These are phyloP conservation scores for Pyrenula massariospora DNA, from an alignment of 495 filamentous ascomycete genomes.

Conservation along the genomic window DNA sequence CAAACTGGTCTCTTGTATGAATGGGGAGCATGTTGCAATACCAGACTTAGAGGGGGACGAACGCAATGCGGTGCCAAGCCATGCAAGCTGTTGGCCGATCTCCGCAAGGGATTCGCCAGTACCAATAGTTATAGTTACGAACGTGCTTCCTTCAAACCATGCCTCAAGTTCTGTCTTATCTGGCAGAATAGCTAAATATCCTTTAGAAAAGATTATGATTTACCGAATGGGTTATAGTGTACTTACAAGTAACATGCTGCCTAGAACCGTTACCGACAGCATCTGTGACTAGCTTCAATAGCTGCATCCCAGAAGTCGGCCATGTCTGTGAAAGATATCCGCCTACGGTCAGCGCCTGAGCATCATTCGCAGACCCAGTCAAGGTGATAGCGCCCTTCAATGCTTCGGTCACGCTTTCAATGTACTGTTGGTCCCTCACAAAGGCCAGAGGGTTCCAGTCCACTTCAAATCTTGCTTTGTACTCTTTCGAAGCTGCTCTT, in stretches of 20 bases:
- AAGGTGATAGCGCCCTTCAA: constrained; percentile 16
- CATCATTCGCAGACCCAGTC: constrained; percentile 13
- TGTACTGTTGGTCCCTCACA: constrained; percentile 13
- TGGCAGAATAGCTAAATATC: neutral
- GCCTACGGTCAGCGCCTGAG: constrained; percentile 17
- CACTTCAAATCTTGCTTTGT: constrained; percentile 2
- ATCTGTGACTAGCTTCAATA: constrained; percentile 10
- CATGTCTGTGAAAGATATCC: constrained; percentile 21
- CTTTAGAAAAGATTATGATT: neutral
- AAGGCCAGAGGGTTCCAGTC: constrained; percentile 16
- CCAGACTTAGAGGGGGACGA: constrained; percentile 3
- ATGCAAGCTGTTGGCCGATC: constrained; percentile 12
- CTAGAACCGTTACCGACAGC: neutral
- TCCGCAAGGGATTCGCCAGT: constrained; percentile 8
- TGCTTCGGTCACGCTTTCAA: constrained; percentile 5
- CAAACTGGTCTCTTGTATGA: neutral
- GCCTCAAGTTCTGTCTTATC: constrained; percentile 6
- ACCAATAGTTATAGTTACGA: constrained; percentile 1
- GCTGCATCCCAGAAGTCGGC: constrained; percentile 14
- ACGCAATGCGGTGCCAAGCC: constrained; percentile 10
- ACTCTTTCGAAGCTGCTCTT: neutral
- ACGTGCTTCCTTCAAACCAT: constrained; percentile 8
- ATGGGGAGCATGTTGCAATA: neutral
- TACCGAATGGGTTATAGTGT: neutral
- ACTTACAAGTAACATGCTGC: neutral